Conservation (phyloP, 1,284 basidiomycete genomes). For the Ceratobasidium sp. region DNA sequence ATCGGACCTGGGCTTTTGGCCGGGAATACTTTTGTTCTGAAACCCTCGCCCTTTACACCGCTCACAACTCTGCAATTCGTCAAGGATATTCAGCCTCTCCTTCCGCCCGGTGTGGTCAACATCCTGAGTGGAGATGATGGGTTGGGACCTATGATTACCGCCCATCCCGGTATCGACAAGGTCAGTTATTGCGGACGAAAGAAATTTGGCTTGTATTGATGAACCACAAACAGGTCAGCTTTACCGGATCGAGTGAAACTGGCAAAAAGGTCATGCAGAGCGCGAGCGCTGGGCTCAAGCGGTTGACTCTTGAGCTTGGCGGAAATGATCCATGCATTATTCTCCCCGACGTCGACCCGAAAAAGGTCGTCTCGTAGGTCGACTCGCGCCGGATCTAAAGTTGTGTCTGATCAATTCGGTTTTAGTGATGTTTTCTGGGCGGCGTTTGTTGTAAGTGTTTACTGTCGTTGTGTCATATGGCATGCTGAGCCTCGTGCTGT, state of each 20-base stretch:
- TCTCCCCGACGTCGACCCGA: constrained; percentile 23
- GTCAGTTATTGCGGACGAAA: constrained; percentile 56
- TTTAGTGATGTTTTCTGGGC: constrained; percentile 17
- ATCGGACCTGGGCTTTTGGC: constrained; percentile 89
- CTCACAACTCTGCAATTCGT: constrained; percentile 79
- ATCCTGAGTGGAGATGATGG: constrained; percentile 86
- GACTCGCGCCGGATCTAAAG: no score
- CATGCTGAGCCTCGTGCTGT: background rate
- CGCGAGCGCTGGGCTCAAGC: constrained; percentile 64
- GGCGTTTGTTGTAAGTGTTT: constrained; percentile 7
- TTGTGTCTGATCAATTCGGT: background rate
- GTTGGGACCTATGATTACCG: constrained; percentile 85
- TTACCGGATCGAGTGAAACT: constrained; percentile 61
- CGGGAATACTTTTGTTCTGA: constrained; percentile 90
- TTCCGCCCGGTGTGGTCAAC: constrained; percentile 93
- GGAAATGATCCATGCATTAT: constrained; percentile 23
- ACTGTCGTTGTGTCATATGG: background rate
- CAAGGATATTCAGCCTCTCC: constrained; percentile 61
- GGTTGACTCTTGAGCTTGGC: constrained; percentile 84
- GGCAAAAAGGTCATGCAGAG: constrained; percentile 65
- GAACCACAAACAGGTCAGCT: constrained; percentile 58
- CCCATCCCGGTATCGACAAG: constrained; percentile 86
- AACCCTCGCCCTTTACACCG: constrained; percentile 93
- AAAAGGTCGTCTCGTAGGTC: constrained; percentile 14
- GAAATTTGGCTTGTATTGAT: constrained; percentile 43